These are phyloP conservation scores for Coemansia sp. DNA, from an alignment of 192 early-diverging fungal species.

Conservation along the genomic window DNA sequence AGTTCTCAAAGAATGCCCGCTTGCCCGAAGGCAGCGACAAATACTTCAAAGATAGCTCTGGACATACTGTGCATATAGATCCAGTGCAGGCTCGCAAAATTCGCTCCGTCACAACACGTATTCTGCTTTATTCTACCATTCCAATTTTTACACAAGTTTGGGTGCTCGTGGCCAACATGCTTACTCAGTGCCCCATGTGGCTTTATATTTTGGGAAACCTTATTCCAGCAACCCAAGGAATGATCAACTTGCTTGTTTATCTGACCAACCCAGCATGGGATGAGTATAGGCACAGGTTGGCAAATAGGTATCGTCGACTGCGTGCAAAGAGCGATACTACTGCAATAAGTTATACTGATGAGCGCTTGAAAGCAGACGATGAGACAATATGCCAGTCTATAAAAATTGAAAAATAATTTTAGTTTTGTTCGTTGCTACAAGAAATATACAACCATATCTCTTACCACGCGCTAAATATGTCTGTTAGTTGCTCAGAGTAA, in stretches of 20 bases:
- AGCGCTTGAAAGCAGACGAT: neutral
- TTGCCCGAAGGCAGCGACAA: neutral
- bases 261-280: constrained; percentile 30
- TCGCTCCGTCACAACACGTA: constrained; percentile 16
- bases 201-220: constrained; percentile 49
- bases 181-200: constrained; percentile 34
- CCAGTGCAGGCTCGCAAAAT: constrained; percentile 8
- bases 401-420: constrained; percentile 2
- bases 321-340: neutral
- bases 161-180: constrained; percentile 41
- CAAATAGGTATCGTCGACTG: neutral
- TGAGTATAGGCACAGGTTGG: neutral
- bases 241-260: constrained; percentile 39
- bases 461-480: no score
- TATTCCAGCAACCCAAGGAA: constrained; percentile 40
- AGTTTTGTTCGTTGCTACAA: no score
- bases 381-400: constrained; percentile 2
- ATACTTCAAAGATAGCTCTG: neutral
- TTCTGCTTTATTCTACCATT: constrained; percentile 22
- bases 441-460: no score
- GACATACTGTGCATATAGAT: neutral
- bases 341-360: no score
- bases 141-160: constrained; percentile 45
- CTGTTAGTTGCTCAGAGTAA: no score
- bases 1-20: neutral